Percentiles rank a stretch among this genome's conserved stretches.
phyloP scores from a whole-genome alignment of 305 asterid species.

The Fraxinus angustifolia region DNA sequence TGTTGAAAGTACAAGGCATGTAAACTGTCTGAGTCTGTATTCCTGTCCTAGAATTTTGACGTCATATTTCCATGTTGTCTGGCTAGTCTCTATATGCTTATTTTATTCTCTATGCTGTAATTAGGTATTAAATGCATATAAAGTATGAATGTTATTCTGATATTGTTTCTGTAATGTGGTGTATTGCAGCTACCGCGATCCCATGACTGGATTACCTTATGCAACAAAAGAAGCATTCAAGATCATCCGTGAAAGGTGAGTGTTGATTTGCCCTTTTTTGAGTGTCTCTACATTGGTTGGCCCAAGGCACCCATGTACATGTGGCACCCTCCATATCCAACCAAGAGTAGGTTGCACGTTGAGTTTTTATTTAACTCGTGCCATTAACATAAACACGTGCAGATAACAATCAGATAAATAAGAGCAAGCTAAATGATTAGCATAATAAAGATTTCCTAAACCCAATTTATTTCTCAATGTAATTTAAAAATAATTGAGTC shows the following conservation, averaged over 20 bases:
- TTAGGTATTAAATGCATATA: not conserved
- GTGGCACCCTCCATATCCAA: not conserved
- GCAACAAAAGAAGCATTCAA: conserved; percentile 96
- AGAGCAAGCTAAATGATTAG: not conserved
- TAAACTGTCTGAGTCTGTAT: not conserved
- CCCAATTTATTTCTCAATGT: not conserved
- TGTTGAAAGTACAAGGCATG: not conserved
- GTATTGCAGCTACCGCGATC: conserved; percentile 71
- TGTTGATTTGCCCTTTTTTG: conserved; percentile 1
- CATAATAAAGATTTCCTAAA: not conserved
- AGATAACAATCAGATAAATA: not conserved
- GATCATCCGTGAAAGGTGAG: conserved; percentile 66
- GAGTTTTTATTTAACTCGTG: not conserved
- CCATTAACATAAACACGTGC: not conserved
- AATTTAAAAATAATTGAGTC: not conserved
- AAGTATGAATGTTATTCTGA: not conserved
- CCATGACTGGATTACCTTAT: conserved; percentile 78
- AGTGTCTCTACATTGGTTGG: conserved; percentile 9
- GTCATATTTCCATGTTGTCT: not conserved
- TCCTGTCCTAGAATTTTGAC: not conserved
- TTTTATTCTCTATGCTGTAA: not conserved
- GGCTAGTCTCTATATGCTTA: not conserved
- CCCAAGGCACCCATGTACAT: not conserved
- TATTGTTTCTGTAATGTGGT: conserved; percentile 10
- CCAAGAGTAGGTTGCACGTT: not conserved